Evolutionary conservation across 1,284 basidiomycete genomes (phyloP).

Genomic region (Bjerkandera adusta): DNA sequence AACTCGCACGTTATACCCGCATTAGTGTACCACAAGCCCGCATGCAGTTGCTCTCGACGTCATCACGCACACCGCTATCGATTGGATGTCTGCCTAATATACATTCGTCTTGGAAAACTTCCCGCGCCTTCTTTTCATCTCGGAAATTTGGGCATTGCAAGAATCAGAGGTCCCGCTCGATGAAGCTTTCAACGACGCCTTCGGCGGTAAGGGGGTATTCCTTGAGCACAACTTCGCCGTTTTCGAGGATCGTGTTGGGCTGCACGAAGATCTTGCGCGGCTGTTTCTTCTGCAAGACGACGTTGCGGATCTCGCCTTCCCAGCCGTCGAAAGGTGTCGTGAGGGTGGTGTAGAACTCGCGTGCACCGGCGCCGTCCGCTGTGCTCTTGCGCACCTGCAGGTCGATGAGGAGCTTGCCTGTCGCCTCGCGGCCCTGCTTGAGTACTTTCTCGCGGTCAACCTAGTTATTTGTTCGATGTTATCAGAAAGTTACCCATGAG

Average conservation of each 20-base stretch:
- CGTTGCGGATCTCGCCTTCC: conserved; percentile 71
- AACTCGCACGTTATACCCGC: no score
- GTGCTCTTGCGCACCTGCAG: conserved; percentile 82
- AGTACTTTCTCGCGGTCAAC: conserved; percentile 71
- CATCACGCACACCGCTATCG: not conserved
- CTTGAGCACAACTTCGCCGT: conserved; percentile 67
- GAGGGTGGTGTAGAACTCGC: conserved; percentile 70
- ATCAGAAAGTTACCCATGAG: not conserved
- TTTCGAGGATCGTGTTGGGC: conserved; percentile 68
- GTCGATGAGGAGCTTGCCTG: conserved; percentile 72
- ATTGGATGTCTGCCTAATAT: not conserved
- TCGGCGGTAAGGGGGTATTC: conserved; percentile 73
- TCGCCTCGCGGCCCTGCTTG: conserved; percentile 58
- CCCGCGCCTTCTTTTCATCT: not conserved
- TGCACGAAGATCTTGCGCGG: conserved; percentile 83
- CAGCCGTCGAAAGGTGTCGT: conserved; percentile 72
- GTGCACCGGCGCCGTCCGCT: conserved; percentile 75
- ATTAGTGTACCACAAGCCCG: not conserved
- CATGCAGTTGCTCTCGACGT: not conserved
- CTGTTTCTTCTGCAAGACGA: conserved; percentile 81
- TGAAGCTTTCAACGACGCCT: conserved; percentile 77
- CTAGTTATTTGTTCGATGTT: conserved; percentile 35
- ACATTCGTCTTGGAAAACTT: no score
- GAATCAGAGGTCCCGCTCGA: conserved; percentile 61
- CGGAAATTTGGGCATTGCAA: not conserved